Percentiles rank a stretch among this genome's conserved stretches.
Evolutionary conservation across 352 stramenopile genomes (phyloP).

Genomic region (Phytopythium aichiense): DNA sequence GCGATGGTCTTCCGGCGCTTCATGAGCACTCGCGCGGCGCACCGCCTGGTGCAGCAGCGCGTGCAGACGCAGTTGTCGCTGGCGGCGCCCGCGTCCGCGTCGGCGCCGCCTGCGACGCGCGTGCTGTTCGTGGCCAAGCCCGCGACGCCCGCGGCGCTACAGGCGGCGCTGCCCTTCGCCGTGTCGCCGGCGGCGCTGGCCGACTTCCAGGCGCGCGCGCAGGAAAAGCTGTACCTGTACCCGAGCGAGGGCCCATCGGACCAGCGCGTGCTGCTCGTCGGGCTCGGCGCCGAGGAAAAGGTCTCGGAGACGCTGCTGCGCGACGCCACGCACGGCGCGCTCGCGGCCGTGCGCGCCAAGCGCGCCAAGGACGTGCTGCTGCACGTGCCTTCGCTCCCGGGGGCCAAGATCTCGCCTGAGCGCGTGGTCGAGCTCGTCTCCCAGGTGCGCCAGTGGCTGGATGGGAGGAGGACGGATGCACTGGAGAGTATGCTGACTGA

Average conservation of each 20-base stretch:
- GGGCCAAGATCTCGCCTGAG: conserved; percentile 18
- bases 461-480: background rate
- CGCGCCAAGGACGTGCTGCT: conserved; percentile 45
- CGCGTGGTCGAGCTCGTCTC: conserved; percentile 68
- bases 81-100: conserved; percentile 7
- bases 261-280: conserved; percentile 70
- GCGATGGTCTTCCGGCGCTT: conserved; percentile 33
- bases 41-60: conserved; percentile 61
- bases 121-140: conserved; percentile 50
- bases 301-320: conserved; percentile 62
- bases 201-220: conserved; percentile 62
- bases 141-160: conserved; percentile 18
- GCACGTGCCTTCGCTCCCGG: conserved; percentile 40
- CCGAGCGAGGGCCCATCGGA: conserved; percentile 36
- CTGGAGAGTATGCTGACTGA: no score
- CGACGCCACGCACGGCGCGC: conserved; percentile 58
- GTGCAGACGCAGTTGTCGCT: conserved; percentile 49
- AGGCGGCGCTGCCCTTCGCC: conserved; percentile 49
- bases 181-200: conserved; percentile 56
- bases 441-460: conserved; percentile 14
- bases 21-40: conserved; percentile 39
- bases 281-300: conserved; percentile 61
- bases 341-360: conserved; percentile 50
- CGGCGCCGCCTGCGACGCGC: conserved; percentile 27
- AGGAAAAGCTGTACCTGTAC: conserved; percentile 75